Evolutionary conservation across 805 yeast genomes (phyloP).

Genomic region (Saturnispora serradocipensis): DNA sequence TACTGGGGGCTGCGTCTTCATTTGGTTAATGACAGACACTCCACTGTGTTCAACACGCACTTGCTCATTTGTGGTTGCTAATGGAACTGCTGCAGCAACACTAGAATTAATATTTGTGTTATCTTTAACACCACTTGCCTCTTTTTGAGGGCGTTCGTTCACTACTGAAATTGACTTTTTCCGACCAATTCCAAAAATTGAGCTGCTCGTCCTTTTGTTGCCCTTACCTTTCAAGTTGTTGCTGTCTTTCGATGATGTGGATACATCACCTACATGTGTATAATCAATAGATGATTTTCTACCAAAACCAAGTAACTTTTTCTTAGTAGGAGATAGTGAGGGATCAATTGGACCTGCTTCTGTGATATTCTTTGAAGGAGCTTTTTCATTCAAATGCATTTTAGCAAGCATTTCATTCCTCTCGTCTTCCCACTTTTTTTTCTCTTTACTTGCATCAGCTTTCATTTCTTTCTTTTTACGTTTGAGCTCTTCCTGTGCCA

Average conservation of each 20-base stretch:
- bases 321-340: not conserved
- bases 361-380: not conserved
- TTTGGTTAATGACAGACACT: not conserved
- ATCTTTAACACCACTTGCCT: not conserved
- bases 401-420: conserved; percentile 12
- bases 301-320: conserved; percentile 4
- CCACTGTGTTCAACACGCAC: not conserved
- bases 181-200: not conserved
- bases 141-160: not conserved
- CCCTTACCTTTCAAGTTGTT: not conserved
- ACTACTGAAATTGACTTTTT: not conserved
- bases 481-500: conserved; percentile 4
- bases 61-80: not conserved
- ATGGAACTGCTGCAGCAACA: not conserved
- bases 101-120: not conserved
- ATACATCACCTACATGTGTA: conserved; percentile 3
- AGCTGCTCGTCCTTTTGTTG: not conserved
- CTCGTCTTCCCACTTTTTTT: conserved; percentile 19
- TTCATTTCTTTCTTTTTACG: conserved; percentile 16
- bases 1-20: not conserved
- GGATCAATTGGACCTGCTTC: not conserved
- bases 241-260: conserved; percentile 8
- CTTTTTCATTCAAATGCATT: not conserved
- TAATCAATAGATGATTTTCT: conserved; percentile 1
- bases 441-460: conserved; percentile 19